Evolutionary conservation across 2,329 filamentous ascomycete species (phyloP).

Genomic region (Colletotrichum eremochloae): DNA sequence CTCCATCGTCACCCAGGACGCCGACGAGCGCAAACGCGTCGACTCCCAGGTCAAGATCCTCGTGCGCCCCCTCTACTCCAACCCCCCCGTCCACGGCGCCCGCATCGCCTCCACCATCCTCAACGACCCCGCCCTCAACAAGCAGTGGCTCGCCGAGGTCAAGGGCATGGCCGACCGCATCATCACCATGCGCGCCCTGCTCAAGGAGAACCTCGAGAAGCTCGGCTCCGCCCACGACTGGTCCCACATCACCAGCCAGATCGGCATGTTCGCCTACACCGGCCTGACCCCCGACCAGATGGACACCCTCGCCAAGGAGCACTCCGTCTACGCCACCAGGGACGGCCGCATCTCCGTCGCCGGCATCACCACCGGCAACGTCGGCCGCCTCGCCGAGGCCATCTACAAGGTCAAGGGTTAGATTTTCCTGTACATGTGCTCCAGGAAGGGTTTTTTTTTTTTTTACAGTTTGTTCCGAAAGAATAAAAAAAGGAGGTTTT

Average conservation of each 20-base stretch:
- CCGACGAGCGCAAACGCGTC: constrained; percentile 93
- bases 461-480: not conserved
- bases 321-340: constrained; percentile 97
- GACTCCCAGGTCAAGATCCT: constrained; percentile 99
- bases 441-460: too few relatives aligned
- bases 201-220: constrained; percentile 95
- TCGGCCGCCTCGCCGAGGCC: constrained; percentile 83
- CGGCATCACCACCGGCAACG: constrained; percentile 84
- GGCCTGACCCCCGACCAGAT: constrained; percentile 92
- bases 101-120: constrained; percentile 94
- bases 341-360: constrained; percentile 89
- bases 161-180: constrained; percentile 99
- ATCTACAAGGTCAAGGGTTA: constrained; percentile 87
- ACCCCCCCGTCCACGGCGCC: constrained; percentile 96
- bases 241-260: constrained; percentile 98
- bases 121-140: constrained; percentile 84
- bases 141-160: constrained; percentile 96
- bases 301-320: constrained; percentile 90
- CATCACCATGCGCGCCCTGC: constrained; percentile 95
- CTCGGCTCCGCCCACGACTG: constrained; percentile 97
- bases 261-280: constrained; percentile 99
- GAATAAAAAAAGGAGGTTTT: constrained; percentile 16
- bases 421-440: constrained; percentile 17
- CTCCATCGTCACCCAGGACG: constrained; percentile 86
- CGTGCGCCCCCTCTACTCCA: constrained; percentile 96